These are phyloP conservation scores for Clarireedia hainanense DNA, from an alignment of 2,329 filamentous ascomycete species.

Conservation along the genomic window DNA sequence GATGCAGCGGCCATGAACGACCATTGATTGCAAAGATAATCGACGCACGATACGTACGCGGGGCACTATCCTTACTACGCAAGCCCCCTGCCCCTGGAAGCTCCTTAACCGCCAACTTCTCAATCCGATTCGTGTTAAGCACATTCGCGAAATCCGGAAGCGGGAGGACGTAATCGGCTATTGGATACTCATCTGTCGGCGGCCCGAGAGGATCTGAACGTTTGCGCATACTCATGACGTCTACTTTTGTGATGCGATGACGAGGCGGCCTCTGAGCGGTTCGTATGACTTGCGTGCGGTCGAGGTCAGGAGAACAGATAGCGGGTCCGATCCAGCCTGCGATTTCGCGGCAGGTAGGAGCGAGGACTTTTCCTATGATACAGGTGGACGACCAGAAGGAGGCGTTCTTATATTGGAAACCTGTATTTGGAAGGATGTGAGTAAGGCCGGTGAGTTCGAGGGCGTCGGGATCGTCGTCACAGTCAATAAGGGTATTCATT, in stretches of 20 bases:
- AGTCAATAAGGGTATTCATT: conserved; percentile 71
- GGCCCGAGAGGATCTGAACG: conserved; percentile 64
- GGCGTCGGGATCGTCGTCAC: conserved; percentile 60
- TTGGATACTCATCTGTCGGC: conserved; percentile 46
- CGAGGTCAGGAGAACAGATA: conserved; percentile 58
- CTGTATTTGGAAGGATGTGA: conserved; percentile 59
- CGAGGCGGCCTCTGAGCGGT: conserved; percentile 53
- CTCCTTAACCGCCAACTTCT: conserved; percentile 51
- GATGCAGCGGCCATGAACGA: conserved; percentile 53
- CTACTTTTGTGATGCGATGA: conserved; percentile 47
- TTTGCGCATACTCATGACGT: conserved; percentile 58
- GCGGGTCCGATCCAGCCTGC: conserved; percentile 71
- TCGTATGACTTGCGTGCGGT: conserved; percentile 60
- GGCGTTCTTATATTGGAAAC: conserved; percentile 70
- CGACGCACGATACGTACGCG: conserved; percentile 50
- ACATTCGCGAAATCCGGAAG: conserved; percentile 42
- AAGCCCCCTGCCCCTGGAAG: background rate
- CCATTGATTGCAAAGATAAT: conserved; percentile 58
- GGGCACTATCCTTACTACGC: conserved; percentile 21
- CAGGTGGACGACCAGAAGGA: conserved; percentile 69
- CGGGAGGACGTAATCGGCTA: conserved; percentile 59
- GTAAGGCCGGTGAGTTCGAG: conserved; percentile 59
- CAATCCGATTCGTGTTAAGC: conserved; percentile 60
- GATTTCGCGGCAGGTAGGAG: conserved; percentile 61
- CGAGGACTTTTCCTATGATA: conserved; percentile 69